Percentiles rank a stretch among this genome's conserved stretches.
phyloP scores from a whole-genome alignment of 331 rosid genomes.

The Malus hybrid region DNA sequence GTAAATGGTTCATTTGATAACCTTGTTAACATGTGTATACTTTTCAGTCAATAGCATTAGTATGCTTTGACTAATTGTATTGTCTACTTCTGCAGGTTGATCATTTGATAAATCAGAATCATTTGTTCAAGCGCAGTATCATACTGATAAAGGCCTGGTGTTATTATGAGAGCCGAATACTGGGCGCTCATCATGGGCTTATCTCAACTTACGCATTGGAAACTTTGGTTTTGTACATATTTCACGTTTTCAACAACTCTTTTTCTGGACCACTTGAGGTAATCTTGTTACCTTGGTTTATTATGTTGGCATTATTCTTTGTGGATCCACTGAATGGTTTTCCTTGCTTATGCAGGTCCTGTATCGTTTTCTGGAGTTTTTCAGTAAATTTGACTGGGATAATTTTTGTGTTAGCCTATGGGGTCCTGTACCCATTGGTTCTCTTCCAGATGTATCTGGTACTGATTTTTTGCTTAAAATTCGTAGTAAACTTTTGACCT shows the following conservation, averaged over 20 bases:
- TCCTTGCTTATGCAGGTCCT: constrained; percentile 56
- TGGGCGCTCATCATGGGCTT: constrained; percentile 99
- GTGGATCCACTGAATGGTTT: constrained; percentile 10
- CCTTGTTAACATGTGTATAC: background rate
- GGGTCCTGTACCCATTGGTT: constrained; percentile 89
- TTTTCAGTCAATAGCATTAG: background rate
- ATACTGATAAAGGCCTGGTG: constrained; percentile 99
- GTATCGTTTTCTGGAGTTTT: constrained; percentile 90
- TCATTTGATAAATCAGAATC: constrained; percentile 71
- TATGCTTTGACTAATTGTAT: constrained; percentile 15
- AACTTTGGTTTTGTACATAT: constrained; percentile 96
- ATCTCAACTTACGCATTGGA: constrained; percentile 96
- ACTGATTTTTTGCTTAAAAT: constrained; percentile 12
- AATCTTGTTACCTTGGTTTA: constrained; percentile 7
- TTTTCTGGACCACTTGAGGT: constrained; percentile 99
- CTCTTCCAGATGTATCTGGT: constrained; percentile 97
- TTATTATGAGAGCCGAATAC: constrained; percentile 94
- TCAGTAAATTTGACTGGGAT: constrained; percentile 98
- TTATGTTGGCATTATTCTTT: constrained; percentile 12
- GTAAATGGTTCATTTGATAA: constrained; percentile 34
- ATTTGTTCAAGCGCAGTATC: constrained; percentile 96
- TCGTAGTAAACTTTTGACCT: background rate
- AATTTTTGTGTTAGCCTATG: constrained; percentile 89
- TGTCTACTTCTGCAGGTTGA: constrained; percentile 61
- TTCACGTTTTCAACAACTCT: constrained; percentile 90